Conservation (phyloP, 345 rosid species). For the Brassica nigra region DNA sequence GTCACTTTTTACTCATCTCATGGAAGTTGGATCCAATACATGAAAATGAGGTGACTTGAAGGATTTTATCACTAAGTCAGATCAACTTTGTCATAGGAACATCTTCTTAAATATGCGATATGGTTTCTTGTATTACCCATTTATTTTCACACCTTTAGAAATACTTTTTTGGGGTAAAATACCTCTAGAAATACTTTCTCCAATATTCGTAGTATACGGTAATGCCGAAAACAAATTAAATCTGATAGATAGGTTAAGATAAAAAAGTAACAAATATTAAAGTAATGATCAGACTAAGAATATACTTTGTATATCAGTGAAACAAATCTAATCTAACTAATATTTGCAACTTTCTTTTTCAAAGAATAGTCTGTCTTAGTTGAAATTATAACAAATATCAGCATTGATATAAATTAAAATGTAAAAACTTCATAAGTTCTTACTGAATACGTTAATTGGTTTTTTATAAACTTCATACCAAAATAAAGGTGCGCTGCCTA, state of each 20-base stretch:
- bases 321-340: not conserved
- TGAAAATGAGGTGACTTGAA: not conserved
- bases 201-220: not conserved
- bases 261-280: not conserved
- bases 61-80: not conserved
- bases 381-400: not conserved
- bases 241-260: not conserved
- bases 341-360: not conserved
- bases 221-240: not conserved
- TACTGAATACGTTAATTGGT: not conserved
- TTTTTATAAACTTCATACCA: not conserved
- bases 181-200: not conserved
- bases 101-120: not conserved
- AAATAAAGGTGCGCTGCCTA: slow-evolving; percentile 6
- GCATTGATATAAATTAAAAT: not conserved
- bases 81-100: not conserved
- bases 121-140: not conserved
- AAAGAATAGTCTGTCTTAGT: not conserved
- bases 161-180: not conserved
- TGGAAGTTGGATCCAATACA: not conserved
- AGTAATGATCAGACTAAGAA: not conserved
- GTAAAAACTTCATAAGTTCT: not conserved
- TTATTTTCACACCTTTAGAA: not conserved
- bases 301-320: not conserved
- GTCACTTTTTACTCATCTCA: not conserved